Conservation (phyloP, 2,329 filamentous ascomycete genomes). For the Ophiostoma pallidulum region DNA sequence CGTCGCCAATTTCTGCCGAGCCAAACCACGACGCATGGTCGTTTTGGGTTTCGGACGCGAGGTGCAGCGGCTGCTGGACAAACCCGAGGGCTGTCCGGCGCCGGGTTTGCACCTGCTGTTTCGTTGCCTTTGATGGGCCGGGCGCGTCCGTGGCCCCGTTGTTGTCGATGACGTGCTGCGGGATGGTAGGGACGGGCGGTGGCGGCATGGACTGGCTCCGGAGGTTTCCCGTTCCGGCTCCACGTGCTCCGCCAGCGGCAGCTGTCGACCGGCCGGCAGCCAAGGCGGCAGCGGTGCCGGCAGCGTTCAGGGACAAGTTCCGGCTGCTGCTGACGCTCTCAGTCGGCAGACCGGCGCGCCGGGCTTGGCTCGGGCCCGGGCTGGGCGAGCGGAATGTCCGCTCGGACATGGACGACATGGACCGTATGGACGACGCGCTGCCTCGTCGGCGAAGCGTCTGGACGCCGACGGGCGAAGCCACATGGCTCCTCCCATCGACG, state of each 20-base stretch:
- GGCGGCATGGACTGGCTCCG: slow-evolving; percentile 51
- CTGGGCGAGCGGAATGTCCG: slow-evolving; percentile 78
- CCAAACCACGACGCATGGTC: slow-evolving; percentile 41
- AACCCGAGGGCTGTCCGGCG: slow-evolving; percentile 3
- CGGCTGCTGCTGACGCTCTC: background rate
- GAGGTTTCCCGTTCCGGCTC: slow-evolving; percentile 6
- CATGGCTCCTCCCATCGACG: slow-evolving; percentile 5
- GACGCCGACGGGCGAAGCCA: slow-evolving; percentile 7
- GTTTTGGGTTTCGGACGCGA: slow-evolving; percentile 42
- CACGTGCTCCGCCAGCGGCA: slow-evolving; percentile 5
- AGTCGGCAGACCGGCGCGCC: slow-evolving; percentile 14
- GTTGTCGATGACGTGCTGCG: slow-evolving; percentile 32
- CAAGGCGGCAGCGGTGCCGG: slow-evolving; percentile 6
- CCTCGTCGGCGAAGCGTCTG: slow-evolving; percentile 49
- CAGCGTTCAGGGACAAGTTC: slow-evolving; percentile 1
- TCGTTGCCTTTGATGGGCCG: background rate
- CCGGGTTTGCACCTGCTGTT: background rate
- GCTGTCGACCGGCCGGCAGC: background rate
- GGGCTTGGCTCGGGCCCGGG: slow-evolving; percentile 52
- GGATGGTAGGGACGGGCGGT: slow-evolving; percentile 56
- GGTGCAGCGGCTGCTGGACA: slow-evolving; percentile 32
- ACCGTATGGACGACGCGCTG: slow-evolving; percentile 61
- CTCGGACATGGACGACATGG: slow-evolving; percentile 76
- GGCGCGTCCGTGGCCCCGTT: background rate
- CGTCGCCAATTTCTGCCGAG: slow-evolving; percentile 33